phyloP scores from a whole-genome alignment of 495 filamentous ascomycete genomes.

The Aspergillus cavernicola region DNA sequence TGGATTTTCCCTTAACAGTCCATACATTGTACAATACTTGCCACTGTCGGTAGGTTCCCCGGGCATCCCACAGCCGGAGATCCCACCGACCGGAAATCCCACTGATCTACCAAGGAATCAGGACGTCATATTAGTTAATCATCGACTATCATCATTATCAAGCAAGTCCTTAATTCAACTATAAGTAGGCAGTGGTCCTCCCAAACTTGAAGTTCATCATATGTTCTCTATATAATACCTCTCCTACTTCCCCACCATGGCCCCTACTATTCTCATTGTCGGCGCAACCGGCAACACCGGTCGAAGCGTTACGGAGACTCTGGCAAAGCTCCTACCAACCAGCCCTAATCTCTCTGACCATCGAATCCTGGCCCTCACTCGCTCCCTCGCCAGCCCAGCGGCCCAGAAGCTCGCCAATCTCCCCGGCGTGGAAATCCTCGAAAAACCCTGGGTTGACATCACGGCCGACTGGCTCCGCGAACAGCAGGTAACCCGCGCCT shows the following conservation, averaged over 20 bases:
- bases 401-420: constrained; percentile 35
- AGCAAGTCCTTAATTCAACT: no score
- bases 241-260: neutral
- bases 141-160: no score
- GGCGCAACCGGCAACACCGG: constrained; percentile 1
- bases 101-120: no score
- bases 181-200: no score
- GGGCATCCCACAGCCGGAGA: no score
- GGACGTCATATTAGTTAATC: no score
- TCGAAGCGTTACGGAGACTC: neutral
- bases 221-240: no score
- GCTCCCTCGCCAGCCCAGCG: constrained; percentile 25
- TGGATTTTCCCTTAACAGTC: no score
- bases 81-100: no score
- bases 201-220: no score
- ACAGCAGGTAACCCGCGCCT: constrained; percentile 35
- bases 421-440: constrained; percentile 36
- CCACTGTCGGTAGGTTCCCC: no score
- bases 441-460: constrained; percentile 43
- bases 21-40: no score
- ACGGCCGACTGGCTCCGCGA: constrained; percentile 40
- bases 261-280: neutral
- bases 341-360: constrained; percentile 24
- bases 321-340: neutral
- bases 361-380: constrained; percentile 40